Base-by-base conservation (phyloP, 2,329 filamentous ascomycete genomes). In the Fragosphaeria purpurea region DNA sequence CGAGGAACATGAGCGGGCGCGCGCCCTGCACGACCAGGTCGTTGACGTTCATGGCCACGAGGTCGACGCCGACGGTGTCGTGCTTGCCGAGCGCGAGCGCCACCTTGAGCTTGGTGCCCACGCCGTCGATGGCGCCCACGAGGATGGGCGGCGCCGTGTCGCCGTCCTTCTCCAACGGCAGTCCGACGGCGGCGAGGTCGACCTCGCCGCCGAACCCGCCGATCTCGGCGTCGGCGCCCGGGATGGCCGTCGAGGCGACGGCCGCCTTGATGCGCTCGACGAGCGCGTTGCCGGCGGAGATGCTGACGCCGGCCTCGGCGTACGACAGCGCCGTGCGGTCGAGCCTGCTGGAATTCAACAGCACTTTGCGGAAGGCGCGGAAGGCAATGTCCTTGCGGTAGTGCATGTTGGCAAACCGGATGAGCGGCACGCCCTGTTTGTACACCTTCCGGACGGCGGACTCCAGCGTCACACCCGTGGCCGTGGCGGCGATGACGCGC, bases 21-120 rank as follows among this genome's bases (percentile, higher is more conserved):
- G 93, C 93, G 50, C 93, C 93, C 71, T 97, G 90, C 7, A 97
- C 93, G 47, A 98, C 84, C 0, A 98, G 77, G 63, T 98, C 93
- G 67, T 98, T 98, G 64, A 97, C 93, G 67, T 96, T 97, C 91
- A 97, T 97, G 58, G 93, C 93, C 4, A 98, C 93, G 38, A 98
- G 79, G 65, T 98, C 93, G 60, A 98, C 89, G 54, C 93, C 93
- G 9, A 98, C 91, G 4, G 90, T 95, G 67, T 91, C 83, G 69
- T 96, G 93, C 70, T 94, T 88, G 60, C 82, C 78, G 72, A 94
- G 86, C 10, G 82, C 80, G 65, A 96, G 91, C 0, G 93, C 93
- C 61, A 98, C 88, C 76, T 94, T 94, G 60, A 97, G 83, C 73
- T 97, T 97, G 46, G 91, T 97, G 53, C 91, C 93, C 39, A 97